phyloP scores from a whole-genome alignment of 306 rosid species.

The Vigna radiata region DNA sequence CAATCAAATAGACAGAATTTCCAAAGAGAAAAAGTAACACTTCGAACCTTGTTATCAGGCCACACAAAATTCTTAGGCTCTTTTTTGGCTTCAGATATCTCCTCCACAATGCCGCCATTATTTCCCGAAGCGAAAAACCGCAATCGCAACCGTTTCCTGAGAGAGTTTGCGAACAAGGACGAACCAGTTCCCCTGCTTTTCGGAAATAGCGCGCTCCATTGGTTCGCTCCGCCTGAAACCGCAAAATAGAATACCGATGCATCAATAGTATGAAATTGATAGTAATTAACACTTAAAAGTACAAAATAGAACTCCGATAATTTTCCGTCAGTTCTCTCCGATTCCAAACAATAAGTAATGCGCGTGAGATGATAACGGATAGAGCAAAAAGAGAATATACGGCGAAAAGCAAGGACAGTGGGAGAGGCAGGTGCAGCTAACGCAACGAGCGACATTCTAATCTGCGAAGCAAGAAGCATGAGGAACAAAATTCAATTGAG shows the following conservation, averaged over 20 bases:
- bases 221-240: slow-evolving; percentile 58
- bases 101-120: slow-evolving; percentile 51
- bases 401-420: slow-evolving; percentile 48
- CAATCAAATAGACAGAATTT: slow-evolving; percentile 18
- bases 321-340: background rate
- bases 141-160: slow-evolving; percentile 44
- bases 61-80: slow-evolving; percentile 61
- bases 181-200: slow-evolving; percentile 45
- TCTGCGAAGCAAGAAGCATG: background rate
- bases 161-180: slow-evolving; percentile 45
- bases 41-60: slow-evolving; percentile 70
- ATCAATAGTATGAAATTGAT: background rate
- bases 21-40: background rate
- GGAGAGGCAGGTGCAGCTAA: slow-evolving; percentile 59
- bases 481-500: slow-evolving; percentile 8
- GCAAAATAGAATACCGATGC: background rate
- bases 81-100: slow-evolving; percentile 55
- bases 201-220: slow-evolving; percentile 52
- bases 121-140: slow-evolving; percentile 53
- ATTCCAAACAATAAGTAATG: background rate
- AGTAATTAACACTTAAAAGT: background rate
- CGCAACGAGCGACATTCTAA: slow-evolving; percentile 50
- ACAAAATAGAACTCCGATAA: background rate
- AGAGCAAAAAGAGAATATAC: slow-evolving; percentile 43
- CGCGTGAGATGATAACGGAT: background rate